Conservation (phyloP, 208 protist species). For the Leishmania martiniquensis region DNA sequence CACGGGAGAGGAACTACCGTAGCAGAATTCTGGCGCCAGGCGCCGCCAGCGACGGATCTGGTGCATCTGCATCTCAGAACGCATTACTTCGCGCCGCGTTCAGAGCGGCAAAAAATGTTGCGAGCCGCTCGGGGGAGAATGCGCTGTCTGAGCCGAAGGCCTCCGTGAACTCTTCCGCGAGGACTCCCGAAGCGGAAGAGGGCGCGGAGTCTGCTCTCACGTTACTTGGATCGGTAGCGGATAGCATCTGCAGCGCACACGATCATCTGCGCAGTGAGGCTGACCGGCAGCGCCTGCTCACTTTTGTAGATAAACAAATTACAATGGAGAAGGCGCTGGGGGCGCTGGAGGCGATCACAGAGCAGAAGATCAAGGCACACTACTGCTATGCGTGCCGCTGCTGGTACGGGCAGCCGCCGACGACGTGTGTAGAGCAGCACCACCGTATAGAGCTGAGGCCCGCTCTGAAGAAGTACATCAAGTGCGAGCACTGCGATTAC, state of each 20-base stretch:
- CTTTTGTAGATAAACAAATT: conserved; percentile 58
- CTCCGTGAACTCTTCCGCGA: not conserved
- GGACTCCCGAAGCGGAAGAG: not conserved
- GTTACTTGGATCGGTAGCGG: conserved; percentile 41
- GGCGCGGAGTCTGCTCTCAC: conserved; percentile 9
- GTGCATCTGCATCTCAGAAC: conserved; percentile 6
- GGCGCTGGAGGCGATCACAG: conserved; percentile 48
- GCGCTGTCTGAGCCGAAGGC: not conserved
- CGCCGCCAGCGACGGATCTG: not conserved
- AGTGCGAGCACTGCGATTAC: conserved; percentile 77
- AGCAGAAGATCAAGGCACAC: conserved; percentile 57
- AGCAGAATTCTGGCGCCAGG: conserved; percentile 14
- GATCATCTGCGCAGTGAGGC: conserved; percentile 53
- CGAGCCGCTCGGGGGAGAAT: not conserved
- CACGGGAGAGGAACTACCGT: conserved; percentile 15
- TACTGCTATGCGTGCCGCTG: conserved; percentile 72
- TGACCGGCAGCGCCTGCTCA: conserved; percentile 37
- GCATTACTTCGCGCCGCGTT: conserved; percentile 29
- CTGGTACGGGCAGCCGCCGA: conserved; percentile 59
- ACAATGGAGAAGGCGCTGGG: conserved; percentile 59
- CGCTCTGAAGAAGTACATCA: conserved; percentile 67
- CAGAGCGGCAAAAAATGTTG: conserved; percentile 16
- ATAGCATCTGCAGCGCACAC: conserved; percentile 45
- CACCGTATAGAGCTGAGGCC: conserved; percentile 52
- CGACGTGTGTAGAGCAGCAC: conserved; percentile 49